Evolutionary conservation across 176 grass and related monocot species (phyloP).

Genomic region (Chrysopogon serrulatus): DNA sequence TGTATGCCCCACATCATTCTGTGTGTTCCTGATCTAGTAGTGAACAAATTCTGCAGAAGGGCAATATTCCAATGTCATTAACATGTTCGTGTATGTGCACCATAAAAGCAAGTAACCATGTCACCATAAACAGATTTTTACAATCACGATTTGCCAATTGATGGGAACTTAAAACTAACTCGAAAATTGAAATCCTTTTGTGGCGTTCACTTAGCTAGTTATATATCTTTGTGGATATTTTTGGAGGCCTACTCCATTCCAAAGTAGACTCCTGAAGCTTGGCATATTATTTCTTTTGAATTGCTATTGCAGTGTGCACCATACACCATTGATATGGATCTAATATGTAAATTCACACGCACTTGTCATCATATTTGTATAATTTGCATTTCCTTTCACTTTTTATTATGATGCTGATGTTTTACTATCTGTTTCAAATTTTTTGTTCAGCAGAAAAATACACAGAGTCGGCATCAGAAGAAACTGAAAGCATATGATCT

Average conservation of each 20-base stretch:
- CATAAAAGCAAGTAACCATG: not conserved
- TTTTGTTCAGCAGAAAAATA: constrained; percentile 50
- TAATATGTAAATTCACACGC: not conserved
- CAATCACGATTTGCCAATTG: not conserved
- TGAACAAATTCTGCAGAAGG: not conserved
- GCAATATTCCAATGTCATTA: not conserved
- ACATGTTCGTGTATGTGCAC: not conserved
- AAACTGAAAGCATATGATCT: constrained; percentile 90
- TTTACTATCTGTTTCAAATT: not conserved
- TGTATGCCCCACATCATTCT: not conserved
- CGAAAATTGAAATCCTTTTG: not conserved
- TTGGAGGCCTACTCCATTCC: not conserved
- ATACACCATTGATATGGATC: not conserved
- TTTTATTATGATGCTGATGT: not conserved
- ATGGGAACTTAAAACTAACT: not conserved
- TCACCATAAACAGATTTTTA: not conserved
- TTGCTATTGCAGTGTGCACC: not conserved
- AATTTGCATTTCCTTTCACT: not conserved
- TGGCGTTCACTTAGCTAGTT: not conserved
- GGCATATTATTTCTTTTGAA: not conserved
- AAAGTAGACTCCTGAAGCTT: not conserved
- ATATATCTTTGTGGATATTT: not conserved
- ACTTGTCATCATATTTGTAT: not conserved
- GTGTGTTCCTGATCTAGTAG: not conserved
- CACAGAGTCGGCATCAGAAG: constrained; percentile 44